These are phyloP conservation scores for Salvia miltiorrhiza DNA, from an alignment of 257 asterid genomes.

Conservation along the genomic window DNA sequence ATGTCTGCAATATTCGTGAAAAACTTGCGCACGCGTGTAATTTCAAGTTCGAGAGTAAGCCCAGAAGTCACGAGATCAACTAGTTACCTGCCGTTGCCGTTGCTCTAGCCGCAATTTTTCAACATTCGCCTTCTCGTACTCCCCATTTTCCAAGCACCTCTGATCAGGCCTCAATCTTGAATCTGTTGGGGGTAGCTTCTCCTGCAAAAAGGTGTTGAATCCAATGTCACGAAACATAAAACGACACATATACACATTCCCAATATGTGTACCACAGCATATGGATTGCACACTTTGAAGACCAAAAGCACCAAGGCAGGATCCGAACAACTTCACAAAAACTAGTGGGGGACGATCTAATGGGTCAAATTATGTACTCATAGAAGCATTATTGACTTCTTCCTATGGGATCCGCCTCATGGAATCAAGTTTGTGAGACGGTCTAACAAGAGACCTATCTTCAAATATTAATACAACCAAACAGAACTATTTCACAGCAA, in stretches of 20 bases:
- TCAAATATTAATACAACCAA: background rate
- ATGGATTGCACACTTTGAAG: too few relatives aligned
- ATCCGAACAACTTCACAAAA: too few relatives aligned
- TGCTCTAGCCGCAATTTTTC: slow-evolving; percentile 87
- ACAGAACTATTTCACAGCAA: too few relatives aligned
- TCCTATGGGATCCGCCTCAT: too few relatives aligned
- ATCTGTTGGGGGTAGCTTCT: slow-evolving; percentile 91
- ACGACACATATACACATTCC: background rate
- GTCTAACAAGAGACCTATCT: background rate
- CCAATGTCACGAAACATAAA: background rate
- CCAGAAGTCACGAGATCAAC: background rate
- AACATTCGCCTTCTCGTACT: slow-evolving; percentile 74
- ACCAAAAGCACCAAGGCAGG: too few relatives aligned
- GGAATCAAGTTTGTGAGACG: too few relatives aligned
- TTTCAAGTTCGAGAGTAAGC: background rate
- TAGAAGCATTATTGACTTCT: too few relatives aligned
- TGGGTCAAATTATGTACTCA: too few relatives aligned
- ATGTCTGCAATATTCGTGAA: background rate
- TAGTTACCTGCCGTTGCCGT: slow-evolving; percentile 84
- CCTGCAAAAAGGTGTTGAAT: slow-evolving; percentile 43
- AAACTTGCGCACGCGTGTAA: background rate
- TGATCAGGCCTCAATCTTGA: slow-evolving; percentile 97
- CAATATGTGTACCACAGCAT: background rate
- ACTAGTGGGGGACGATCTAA: too few relatives aligned
- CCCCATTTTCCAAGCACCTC: slow-evolving; percentile 90